Conservation (phyloP, 495 filamentous ascomycete species). For the Talaromyces stipitatus region DNA sequence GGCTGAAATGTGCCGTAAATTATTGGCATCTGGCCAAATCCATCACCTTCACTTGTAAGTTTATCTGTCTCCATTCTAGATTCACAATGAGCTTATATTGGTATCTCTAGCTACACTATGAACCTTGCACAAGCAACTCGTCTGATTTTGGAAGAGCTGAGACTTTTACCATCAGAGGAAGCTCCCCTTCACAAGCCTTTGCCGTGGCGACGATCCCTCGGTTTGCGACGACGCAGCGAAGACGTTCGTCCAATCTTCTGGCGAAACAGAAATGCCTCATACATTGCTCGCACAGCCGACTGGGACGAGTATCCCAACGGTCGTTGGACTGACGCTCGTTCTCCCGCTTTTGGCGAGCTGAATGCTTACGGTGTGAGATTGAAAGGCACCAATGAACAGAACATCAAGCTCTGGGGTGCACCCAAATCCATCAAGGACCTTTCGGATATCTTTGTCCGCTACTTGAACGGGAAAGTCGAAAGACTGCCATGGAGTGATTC, state of each 20-base stretch:
- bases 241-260: conserved; percentile 99
- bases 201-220: conserved; percentile 93
- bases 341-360: conserved; percentile 93
- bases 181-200: conserved; percentile 75
- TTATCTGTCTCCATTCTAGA: background rate
- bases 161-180: conserved; percentile 64
- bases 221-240: conserved; percentile 77
- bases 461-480: conserved; percentile 70
- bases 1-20: conserved; percentile 83
- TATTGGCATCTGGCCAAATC: conserved; percentile 67
- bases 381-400: conserved; percentile 94
- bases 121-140: conserved; percentile 92
- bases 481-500: conserved; percentile 93
- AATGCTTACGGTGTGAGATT: conserved; percentile 93
- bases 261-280: conserved; percentile 93
- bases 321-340: conserved; percentile 95
- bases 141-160: conserved; percentile 85
- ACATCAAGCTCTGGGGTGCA: conserved; percentile 90
- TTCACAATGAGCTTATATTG: background rate
- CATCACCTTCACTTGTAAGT: conserved; percentile 83
- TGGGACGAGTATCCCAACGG: conserved; percentile 99
- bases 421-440: conserved; percentile 75
- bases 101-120: conserved; percentile 75
- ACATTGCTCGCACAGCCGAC: conserved; percentile 89
- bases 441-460: conserved; percentile 72